Percentiles rank a stretch among this genome's conserved stretches.
phyloP scores from a whole-genome alignment of 2,329 filamentous ascomycete genomes.

The Fusarium albidum region DNA sequence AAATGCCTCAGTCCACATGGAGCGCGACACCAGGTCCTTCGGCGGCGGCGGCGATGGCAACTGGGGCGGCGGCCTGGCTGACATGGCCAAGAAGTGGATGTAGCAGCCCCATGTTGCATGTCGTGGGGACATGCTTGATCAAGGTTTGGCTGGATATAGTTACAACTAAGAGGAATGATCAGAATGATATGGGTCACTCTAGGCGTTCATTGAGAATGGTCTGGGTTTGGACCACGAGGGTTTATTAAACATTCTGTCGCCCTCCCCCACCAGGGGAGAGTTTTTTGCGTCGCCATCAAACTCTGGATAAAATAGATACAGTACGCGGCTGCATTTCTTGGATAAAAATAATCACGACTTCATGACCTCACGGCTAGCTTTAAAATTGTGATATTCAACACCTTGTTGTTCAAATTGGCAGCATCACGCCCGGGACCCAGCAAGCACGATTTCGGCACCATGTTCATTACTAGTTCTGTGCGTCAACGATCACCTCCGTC shows the following conservation, averaged over 20 bases:
- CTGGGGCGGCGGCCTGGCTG: constrained; percentile 48
- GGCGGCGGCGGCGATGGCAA: constrained; percentile 41
- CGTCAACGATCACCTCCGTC: constrained; percentile 34
- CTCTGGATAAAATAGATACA: constrained; percentile 15
- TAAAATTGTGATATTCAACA: background rate
- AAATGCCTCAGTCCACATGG: constrained; percentile 39
- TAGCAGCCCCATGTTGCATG: no score
- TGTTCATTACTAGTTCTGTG: constrained; percentile 44
- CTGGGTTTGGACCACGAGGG: no score
- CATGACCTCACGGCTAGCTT: constrained; percentile 13
- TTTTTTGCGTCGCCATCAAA: constrained; percentile 3
- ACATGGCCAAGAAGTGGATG: constrained; percentile 54
- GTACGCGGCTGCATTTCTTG: constrained; percentile 21
- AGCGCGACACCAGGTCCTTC: constrained; percentile 49
- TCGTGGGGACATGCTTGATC: no score
- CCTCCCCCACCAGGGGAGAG: constrained; percentile 10
- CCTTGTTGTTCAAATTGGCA: background rate
- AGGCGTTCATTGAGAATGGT: constrained; percentile 38
- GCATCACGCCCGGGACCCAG: no score
- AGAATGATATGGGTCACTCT: constrained; percentile 12
- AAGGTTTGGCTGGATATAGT: constrained; percentile 6
- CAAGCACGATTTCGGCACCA: constrained; percentile 37
- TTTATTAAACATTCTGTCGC: constrained; percentile 3
- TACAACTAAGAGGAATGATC: constrained; percentile 13
- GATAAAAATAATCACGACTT: constrained; percentile 30